Percentiles rank a stretch among this genome's conserved stretches.
phyloP scores from a whole-genome alignment of 2,329 filamentous ascomycete genomes.

The Aspergillus sclerotialis region DNA sequence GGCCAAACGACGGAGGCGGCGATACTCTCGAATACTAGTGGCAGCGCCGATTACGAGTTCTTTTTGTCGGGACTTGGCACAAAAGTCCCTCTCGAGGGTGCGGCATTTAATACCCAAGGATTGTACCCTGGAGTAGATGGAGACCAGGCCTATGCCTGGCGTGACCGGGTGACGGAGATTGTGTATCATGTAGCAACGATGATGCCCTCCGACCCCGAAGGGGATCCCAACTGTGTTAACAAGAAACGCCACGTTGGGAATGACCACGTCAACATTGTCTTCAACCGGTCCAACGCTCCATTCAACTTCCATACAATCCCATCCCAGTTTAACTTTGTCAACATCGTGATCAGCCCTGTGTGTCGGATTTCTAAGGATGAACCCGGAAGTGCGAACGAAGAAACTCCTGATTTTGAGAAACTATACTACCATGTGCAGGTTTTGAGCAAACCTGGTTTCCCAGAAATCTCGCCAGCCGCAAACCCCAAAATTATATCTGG shows the following conservation, averaged over 20 bases:
- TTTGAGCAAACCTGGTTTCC: slow-evolving; percentile 80
- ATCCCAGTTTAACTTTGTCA: slow-evolving; percentile 92
- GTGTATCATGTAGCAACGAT: slow-evolving; percentile 94
- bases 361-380: slow-evolving; percentile 27
- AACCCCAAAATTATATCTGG: slow-evolving; percentile 84
- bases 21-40: slow-evolving; percentile 78
- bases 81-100: slow-evolving; percentile 70
- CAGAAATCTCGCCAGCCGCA: slow-evolving; percentile 81
- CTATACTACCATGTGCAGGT: slow-evolving; percentile 84
- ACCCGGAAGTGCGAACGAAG: slow-evolving; percentile 28
- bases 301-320: slow-evolving; percentile 90
- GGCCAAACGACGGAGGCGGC: slow-evolving; percentile 75
- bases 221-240: slow-evolving; percentile 66
- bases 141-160: slow-evolving; percentile 86
- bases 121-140: slow-evolving; percentile 80
- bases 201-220: slow-evolving; percentile 83
- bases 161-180: slow-evolving; percentile 88
- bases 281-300: slow-evolving; percentile 87
- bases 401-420: slow-evolving; percentile 23
- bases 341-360: slow-evolving; percentile 91
- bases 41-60: slow-evolving; percentile 79
- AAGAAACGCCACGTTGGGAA: slow-evolving; percentile 98
- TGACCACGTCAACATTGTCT: slow-evolving; percentile 96
- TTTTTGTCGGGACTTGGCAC: slow-evolving; percentile 80
- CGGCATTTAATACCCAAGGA: slow-evolving; percentile 88